Percentiles rank a stretch among this genome's conserved stretches.
Conservation (phyloP, 768 basidiomycete genomes). For the Leccinum imitatum region DNA sequence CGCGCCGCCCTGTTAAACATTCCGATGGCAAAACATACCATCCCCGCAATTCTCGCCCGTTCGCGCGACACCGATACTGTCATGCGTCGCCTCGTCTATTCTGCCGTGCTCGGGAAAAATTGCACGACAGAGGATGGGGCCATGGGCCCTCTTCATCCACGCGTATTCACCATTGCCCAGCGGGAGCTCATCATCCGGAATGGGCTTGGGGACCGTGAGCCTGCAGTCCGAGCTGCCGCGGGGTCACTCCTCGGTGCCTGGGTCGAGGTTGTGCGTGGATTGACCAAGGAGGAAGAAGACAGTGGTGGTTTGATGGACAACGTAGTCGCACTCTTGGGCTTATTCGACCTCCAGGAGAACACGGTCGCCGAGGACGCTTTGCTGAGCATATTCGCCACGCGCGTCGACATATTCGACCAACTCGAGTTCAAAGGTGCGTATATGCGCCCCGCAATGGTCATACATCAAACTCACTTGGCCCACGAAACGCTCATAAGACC, state of each 20-base stretch:
- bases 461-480: neutral
- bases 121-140: conserved; percentile 33
- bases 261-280: conserved; percentile 57
- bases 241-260: conserved; percentile 70
- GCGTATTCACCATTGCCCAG: conserved; percentile 64
- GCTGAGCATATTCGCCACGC: conserved; percentile 64
- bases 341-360: conserved; percentile 60
- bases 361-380: conserved; percentile 74
- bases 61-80: conserved; percentile 76
- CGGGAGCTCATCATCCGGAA: conserved; percentile 76
- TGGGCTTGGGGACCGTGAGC: conserved; percentile 86
- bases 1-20: conserved; percentile 74
- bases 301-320: conserved; percentile 36
- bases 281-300: conserved; percentile 37
- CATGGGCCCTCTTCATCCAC: conserved; percentile 62
- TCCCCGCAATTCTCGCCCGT: conserved; percentile 69
- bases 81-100: conserved; percentile 74
- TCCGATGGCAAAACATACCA: conserved; percentile 50
- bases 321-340: conserved; percentile 47
- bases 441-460: neutral
- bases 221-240: conserved; percentile 67
- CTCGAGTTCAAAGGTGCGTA: conserved; percentile 68
- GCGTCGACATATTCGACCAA: conserved; percentile 62
- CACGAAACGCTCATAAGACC: conserved; percentile 42
- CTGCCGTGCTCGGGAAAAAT: conserved; percentile 49